A percentile compares a stretch with the other conserved stretches of the same genome.
These are phyloP conservation scores for Porpolomopsis calyptriformis DNA, from an alignment of 768 basidiomycete species.

Conservation along the genomic window DNA sequence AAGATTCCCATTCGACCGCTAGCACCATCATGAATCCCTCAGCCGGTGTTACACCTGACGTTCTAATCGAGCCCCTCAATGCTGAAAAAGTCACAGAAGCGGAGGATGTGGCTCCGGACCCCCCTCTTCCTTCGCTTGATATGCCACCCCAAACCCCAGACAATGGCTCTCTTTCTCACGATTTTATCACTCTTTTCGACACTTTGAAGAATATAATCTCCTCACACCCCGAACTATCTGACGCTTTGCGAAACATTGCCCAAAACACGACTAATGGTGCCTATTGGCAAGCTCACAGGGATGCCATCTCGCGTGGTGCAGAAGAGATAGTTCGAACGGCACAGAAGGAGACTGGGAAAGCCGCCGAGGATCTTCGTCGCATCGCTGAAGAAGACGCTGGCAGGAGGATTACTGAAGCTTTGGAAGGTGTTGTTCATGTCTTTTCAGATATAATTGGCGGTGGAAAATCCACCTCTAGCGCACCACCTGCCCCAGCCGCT, in stretches of 20 bases:
- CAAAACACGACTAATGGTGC: conserved; percentile 51
- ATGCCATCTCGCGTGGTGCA: conserved; percentile 46
- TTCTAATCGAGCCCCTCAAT: conserved; percentile 10
- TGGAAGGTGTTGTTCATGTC: conserved; percentile 47
- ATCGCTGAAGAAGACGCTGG: conserved; percentile 56
- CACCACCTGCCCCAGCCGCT: conserved; percentile 1
- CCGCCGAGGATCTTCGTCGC: conserved; percentile 36
- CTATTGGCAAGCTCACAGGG: conserved; percentile 61
- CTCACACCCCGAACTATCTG: conserved; percentile 62
- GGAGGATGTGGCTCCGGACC: conserved; percentile 20
- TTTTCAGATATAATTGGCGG: conserved; percentile 28
- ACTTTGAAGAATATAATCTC: conserved; percentile 45
- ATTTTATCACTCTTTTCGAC: conserved; percentile 52
- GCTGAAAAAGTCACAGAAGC: neutral
- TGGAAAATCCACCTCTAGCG: neutral
- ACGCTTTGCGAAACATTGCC: conserved; percentile 53
- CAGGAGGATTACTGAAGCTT: conserved; percentile 48
- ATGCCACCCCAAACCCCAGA: conserved; percentile 18
- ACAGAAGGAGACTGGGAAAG: conserved; percentile 27
- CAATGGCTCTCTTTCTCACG: conserved; percentile 40
- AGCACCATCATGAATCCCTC: conserved; percentile 4
- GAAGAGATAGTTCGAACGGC: conserved; percentile 34
- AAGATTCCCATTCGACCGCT: conserved; percentile 4
- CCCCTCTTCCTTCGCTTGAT: conserved; percentile 37
- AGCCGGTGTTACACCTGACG: conserved; percentile 31